A percentile compares a stretch with the other conserved stretches of the same genome.
These are phyloP conservation scores for Phytophthora hybrid DNA, from an alignment of 352 stramenopile genomes.

Conservation along the genomic window DNA sequence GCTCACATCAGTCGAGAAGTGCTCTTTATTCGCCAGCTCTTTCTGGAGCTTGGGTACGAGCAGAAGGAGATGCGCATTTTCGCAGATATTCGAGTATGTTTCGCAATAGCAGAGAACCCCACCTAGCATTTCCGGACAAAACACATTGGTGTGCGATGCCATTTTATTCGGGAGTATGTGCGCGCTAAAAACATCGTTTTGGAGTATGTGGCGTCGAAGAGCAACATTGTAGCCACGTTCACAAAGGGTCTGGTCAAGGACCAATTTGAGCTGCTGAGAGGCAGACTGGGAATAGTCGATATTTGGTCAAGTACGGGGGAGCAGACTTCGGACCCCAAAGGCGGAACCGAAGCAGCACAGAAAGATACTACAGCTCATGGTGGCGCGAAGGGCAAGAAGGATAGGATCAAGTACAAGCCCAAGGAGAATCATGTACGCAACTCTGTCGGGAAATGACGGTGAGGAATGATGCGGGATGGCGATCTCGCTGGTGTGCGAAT, in stretches of 20 bases:
- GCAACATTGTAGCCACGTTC: not conserved
- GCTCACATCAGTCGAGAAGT: not conserved
- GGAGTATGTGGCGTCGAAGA: not conserved
- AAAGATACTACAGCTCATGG: too few relatives aligned
- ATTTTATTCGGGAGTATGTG: not conserved
- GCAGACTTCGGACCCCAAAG: too few relatives aligned
- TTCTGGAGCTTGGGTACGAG: not conserved
- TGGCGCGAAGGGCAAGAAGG: too few relatives aligned
- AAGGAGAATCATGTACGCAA: too few relatives aligned
- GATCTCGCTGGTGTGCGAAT: too few relatives aligned
- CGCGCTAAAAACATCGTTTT: not conserved
- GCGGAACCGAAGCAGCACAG: too few relatives aligned
- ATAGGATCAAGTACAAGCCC: too few relatives aligned
- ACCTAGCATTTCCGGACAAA: not conserved
- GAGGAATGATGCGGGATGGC: too few relatives aligned
- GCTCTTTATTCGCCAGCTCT: not conserved
- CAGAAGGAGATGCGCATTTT: not conserved
- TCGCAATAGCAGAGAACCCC: not conserved
- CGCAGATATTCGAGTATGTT: not conserved
- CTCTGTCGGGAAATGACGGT: too few relatives aligned
- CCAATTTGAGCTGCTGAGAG: too few relatives aligned
- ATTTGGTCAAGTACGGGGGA: too few relatives aligned
- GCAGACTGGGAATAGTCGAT: too few relatives aligned
- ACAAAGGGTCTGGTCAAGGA: not conserved
- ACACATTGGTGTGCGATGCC: not conserved